Percentiles rank a stretch among this genome's conserved stretches.
These are phyloP conservation scores for Pyrus hybrid DNA, from an alignment of 331 rosid genomes.

Conservation along the genomic window DNA sequence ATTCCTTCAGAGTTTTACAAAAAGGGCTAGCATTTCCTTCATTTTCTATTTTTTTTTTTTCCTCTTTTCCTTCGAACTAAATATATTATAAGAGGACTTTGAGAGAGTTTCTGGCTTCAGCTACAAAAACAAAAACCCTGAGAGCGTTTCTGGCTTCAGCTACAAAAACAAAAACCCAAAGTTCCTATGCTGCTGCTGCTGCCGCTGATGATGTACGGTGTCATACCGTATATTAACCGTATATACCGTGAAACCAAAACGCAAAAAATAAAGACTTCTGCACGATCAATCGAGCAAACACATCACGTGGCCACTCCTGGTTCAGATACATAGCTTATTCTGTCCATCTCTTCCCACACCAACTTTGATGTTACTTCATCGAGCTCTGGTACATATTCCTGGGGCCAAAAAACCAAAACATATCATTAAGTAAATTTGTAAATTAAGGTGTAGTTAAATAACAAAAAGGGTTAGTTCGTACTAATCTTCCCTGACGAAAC, in stretches of 20 bases:
- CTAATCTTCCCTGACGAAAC: background rate
- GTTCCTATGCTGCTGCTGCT: slow-evolving; percentile 2
- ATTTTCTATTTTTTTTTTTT: background rate
- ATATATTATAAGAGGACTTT: background rate
- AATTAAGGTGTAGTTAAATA: background rate
- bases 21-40: background rate
- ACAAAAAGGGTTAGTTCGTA: background rate
- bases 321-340: slow-evolving; percentile 53
- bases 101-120: slow-evolving; percentile 1
- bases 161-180: slow-evolving; percentile 21
- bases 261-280: slow-evolving; percentile 1
- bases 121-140: slow-evolving; percentile 19
- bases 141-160: background rate
- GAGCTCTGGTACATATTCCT: slow-evolving; percentile 85
- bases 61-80: background rate
- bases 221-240: background rate
- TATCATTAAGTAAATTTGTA: background rate
- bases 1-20: background rate
- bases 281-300: background rate
- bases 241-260: background rate
- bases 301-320: slow-evolving; percentile 67
- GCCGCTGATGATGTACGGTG: slow-evolving; percentile 16
- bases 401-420: background rate
- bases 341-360: slow-evolving; percentile 85
- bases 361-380: slow-evolving; percentile 84